A percentile compares a stretch with the other conserved stretches of the same genome.
Evolutionary conservation across 2,329 filamentous ascomycete species (phyloP).

Genomic region (Beauveria caledonica): DNA sequence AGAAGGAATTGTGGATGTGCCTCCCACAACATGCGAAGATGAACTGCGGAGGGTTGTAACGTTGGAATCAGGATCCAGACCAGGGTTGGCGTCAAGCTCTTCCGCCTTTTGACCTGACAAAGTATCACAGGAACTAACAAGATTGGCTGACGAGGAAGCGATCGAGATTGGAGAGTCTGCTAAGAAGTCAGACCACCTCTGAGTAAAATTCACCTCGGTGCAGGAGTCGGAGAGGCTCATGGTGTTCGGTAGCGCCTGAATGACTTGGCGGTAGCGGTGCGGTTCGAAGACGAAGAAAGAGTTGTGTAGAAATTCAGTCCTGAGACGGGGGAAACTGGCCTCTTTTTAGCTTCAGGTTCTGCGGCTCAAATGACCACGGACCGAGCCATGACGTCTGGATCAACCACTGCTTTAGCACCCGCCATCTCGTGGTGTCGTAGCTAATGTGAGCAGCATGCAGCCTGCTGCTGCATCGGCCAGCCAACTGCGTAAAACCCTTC

Average conservation of each 20-base stretch:
- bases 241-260: neutral
- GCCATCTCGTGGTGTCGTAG: neutral
- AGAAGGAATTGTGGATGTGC: neutral
- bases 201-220: neutral
- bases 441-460: neutral
- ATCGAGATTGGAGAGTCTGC: neutral
- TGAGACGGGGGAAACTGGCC: neutral
- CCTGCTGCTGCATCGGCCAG: neutral
- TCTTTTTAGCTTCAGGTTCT: neutral
- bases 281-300: neutral
- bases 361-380: neutral
- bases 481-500: neutral
- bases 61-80: neutral
- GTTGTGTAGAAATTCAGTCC: neutral
- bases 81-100: neutral
- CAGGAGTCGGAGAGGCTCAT: neutral
- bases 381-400: neutral
- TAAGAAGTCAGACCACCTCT: neutral
- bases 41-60: neutral
- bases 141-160: neutral
- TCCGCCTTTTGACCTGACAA: neutral
- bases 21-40: neutral
- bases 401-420: neutral
- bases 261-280: neutral
- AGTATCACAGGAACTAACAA: neutral